Base-by-base conservation (phyloP, 2,329 filamentous ascomycete genomes). In the Pyrenochaeta sp. region DNA sequence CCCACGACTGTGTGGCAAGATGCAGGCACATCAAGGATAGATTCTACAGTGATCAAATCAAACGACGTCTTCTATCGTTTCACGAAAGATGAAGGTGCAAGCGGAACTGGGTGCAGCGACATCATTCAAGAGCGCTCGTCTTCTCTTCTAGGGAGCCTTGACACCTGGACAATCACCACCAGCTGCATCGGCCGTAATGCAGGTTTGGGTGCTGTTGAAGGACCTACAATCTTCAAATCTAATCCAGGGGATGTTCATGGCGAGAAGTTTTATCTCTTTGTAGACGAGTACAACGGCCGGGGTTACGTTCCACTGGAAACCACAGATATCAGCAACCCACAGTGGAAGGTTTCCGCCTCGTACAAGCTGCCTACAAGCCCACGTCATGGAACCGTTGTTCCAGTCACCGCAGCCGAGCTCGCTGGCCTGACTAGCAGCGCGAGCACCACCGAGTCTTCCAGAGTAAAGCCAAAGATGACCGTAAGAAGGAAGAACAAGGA, bases 251-350 rank as follows among this genome's bases (percentile, higher is more conserved):
- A 85, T 54, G 75, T 77, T 3, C 74, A 83, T 47, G 82, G 82
- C 7, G 75, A 83, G 14, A 84, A 83, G 64, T 85, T 77, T 58
- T 85, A 83, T 58, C 78, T 85, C 0, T 84, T 85, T 40, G 80
- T 84, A 0, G 82, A 85, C 40, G 83, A 85, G 58, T 85, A 83
- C 49, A 72, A 65, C 1, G 78, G 76, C 3, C 76, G 82, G 3
- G 82, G 82, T 0, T 85, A 85, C 58, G 80, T 85, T 10, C 82
- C 83, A 0, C 75, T 85, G 0, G 80, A 83, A 69, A 83, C 83
- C 0, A 58, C 64, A 0, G 77, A 85, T 42, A 79, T 85, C 39
- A 72, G 77, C 10, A 80, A 78, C 11, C 82, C 82, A 0, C 52
- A 66, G 6, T 84, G 83, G 83, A 77, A 72, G 32, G 75, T 84